Evolutionary conservation across 2,329 filamentous ascomycete species (phyloP).

Genomic region (Alternaria burnsii): DNA sequence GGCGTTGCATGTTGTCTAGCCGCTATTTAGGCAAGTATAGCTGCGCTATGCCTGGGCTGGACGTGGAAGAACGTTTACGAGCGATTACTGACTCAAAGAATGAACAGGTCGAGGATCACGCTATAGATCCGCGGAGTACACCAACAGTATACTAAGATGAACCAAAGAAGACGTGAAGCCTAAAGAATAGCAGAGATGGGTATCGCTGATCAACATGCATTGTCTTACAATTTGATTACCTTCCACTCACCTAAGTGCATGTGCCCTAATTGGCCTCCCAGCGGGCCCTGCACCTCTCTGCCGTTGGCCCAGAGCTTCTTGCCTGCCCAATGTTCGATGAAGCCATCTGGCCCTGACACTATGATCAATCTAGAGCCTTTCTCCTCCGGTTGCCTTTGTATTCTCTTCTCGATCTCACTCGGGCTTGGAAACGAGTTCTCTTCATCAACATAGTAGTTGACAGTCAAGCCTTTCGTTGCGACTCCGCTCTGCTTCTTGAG

Average conservation of each 20-base stretch:
- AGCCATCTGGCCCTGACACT: conserved; percentile 90
- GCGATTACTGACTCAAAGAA: not conserved
- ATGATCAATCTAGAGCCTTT: conserved; percentile 73
- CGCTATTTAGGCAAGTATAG: conserved; percentile 8
- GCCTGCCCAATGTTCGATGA: conserved; percentile 82
- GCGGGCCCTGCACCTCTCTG: conserved; percentile 75
- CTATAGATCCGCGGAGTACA: not conserved
- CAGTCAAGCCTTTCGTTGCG: conserved; percentile 45
- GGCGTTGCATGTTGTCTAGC: not conserved
- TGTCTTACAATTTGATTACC: conserved; percentile 64
- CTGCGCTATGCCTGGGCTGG: not conserved
- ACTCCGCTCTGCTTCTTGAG: conserved; percentile 21
- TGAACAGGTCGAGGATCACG: not conserved
- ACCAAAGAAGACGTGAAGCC: not conserved
- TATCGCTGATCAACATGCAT: conserved; percentile 22
- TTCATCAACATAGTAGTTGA: conserved; percentile 84
- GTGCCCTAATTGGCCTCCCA: conserved; percentile 72
- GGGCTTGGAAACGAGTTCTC: conserved; percentile 71
- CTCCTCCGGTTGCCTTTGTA: conserved; percentile 28
- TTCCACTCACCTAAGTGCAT: conserved; percentile 67
- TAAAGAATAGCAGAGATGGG: conserved; percentile 3
- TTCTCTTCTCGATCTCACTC: conserved; percentile 44
- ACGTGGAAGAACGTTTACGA: not conserved
- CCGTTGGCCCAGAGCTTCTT: conserved; percentile 79
- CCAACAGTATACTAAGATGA: not conserved